Evolutionary conservation across 139 green algal genomes (phyloP).

Genomic region (Dunaliella sp.): DNA sequence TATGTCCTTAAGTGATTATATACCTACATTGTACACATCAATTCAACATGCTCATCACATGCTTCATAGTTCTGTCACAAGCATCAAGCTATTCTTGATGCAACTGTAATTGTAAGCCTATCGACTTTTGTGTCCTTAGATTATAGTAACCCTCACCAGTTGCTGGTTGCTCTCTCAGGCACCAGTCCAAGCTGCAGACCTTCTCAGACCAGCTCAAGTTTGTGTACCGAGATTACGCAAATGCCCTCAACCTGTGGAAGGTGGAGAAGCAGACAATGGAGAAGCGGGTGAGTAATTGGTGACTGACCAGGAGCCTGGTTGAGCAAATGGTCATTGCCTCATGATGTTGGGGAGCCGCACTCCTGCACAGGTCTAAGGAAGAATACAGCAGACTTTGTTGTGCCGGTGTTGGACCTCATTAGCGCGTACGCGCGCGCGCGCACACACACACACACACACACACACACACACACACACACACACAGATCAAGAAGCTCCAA

Average conservation of each 20-base stretch:
- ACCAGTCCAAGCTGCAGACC: constrained; percentile 47
- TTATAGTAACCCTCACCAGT: background rate
- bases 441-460: background rate
- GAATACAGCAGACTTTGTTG: no score
- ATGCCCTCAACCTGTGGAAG: constrained; percentile 31
- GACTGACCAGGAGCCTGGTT: no score
- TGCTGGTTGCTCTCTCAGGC: constrained; percentile 12
- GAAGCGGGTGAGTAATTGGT: constrained; percentile 40
- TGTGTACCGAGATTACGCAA: constrained; percentile 54
- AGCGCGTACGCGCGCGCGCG: background rate
- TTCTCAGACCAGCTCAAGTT: constrained; percentile 51
- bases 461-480: constrained; percentile 1
- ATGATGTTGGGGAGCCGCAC: no score
- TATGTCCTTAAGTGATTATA: no score
- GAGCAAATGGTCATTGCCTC: no score
- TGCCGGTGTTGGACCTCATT: background rate
- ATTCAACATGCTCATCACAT: no score
- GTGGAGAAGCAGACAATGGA: constrained; percentile 43
- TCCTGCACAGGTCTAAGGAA: no score
- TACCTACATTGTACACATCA: no score
- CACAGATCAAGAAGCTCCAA: constrained; percentile 34
- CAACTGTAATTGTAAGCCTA: no score
- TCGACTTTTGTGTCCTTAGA: background rate
- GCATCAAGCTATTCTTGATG: no score
- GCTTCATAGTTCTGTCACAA: no score